Base-by-base conservation (phyloP, 345 rosid genomes). In the Pugionium dolabratum region DNA sequence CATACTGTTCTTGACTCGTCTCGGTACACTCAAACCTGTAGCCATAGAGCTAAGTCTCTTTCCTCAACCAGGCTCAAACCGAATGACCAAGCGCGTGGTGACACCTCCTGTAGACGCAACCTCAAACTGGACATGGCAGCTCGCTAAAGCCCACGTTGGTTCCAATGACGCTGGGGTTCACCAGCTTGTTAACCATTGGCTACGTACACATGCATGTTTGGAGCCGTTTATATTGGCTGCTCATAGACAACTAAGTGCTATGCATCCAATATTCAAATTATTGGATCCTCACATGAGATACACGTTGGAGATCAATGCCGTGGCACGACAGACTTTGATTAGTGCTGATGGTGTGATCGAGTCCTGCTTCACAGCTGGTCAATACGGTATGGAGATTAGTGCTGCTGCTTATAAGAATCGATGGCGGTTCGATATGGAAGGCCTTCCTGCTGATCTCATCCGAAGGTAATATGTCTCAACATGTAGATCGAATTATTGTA, bases 361-460 rank as follows among this genome's bases (percentile, higher is more conserved):
- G 85, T n/a, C n/a, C n/a, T n/a, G 97, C 71, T 95, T 95, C 85
- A 91, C 99, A 6, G 98, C 99, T 5, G 98, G 97, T 26, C 83
- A 80, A 9, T 87, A 84, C 59, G 79, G 87, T 54, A 81, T 86
- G 94, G 97, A 95, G 69, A 76, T 95, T 9, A 95, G 99, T 2
- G 96, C 99, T 0, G 80, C 94, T 0, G 96, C 97, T 0, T 91
- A 95, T 37, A 79, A 70, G 56, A 68, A 43, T 50, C 60, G 9
- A 6, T 95, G 99, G 99, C 85, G 96, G 34, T 95, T 95, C 7
- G 98, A 95, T 80, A 71, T 61, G 87, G 96, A 95, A 78, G 81
- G 80, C 76, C 96, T 95, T 34, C 99, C 95, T 6, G 89, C 95
- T 0, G 98, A 95, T 75, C 98, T 95, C 57, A 83, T 95, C 40